Evolutionary conservation across 805 yeast genomes (phyloP).

Genomic region (Barnettozyma sucrosica): DNA sequence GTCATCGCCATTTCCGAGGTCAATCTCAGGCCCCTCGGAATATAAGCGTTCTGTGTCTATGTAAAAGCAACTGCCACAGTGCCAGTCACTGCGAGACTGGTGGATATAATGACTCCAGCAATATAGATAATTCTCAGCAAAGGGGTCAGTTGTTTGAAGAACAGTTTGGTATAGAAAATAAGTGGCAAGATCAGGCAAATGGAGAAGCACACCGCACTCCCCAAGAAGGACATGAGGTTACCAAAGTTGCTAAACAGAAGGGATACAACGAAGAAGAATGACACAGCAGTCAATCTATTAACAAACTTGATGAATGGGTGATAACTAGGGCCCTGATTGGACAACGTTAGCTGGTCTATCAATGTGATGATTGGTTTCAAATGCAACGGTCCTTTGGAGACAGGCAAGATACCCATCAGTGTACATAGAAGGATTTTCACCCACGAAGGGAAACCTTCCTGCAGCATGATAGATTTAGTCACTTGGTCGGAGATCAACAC

Average conservation of each 20-base stretch:
- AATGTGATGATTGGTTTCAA: constrained; percentile 68
- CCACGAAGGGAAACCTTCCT: constrained; percentile 60
- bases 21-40: not conserved
- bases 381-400: constrained; percentile 70
- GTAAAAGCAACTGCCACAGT: constrained; percentile 23
- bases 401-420: constrained; percentile 63
- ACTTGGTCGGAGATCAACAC: constrained; percentile 59
- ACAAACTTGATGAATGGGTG: not conserved
- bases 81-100: constrained; percentile 18
- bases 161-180: constrained; percentile 52
- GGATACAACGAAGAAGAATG: constrained; percentile 44
- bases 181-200: constrained; percentile 70
- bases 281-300: constrained; percentile 18
- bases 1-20: no score
- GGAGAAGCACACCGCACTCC: constrained; percentile 66
- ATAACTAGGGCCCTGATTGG: not conserved
- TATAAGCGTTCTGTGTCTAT: not conserved
- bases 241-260: constrained; percentile 66
- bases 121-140: constrained; percentile 20
- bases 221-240: constrained; percentile 64
- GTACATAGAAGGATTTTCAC: constrained; percentile 38
- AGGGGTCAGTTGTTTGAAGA: constrained; percentile 30
- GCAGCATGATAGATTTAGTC: constrained; percentile 65
- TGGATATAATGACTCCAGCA: constrained; percentile 7
- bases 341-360: constrained; percentile 35